Percentiles rank a stretch among this genome's conserved stretches.
These are phyloP conservation scores for Peronosclerospora sorghi DNA, from an alignment of 352 stramenopile genomes.

Conservation along the genomic window DNA sequence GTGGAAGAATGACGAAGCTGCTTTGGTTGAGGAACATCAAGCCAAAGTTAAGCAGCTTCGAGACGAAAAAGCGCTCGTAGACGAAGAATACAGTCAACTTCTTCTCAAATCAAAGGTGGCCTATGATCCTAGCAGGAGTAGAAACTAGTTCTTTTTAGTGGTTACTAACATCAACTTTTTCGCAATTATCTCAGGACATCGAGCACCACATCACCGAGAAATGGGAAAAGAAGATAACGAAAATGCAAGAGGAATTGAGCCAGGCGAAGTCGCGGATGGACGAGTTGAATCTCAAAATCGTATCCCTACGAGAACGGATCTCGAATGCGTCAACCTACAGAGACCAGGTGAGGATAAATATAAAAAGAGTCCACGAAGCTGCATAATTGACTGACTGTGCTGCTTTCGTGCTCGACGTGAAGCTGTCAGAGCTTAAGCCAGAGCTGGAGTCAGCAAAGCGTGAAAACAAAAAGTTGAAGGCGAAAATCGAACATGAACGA, in stretches of 20 bases:
- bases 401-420: neutral
- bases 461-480: constrained; percentile 39
- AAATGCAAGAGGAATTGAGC: constrained; percentile 50
- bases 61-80: constrained; percentile 42
- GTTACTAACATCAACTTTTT: too few relatives aligned
- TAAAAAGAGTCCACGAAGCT: neutral
- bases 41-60: constrained; percentile 47
- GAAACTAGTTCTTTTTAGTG: too few relatives aligned
- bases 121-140: neutral
- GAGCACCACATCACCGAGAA: constrained; percentile 58
- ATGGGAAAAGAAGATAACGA: constrained; percentile 66
- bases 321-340: constrained; percentile 41
- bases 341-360: constrained; percentile 42
- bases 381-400: neutral
- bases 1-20: constrained; percentile 51
- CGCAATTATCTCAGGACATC: constrained; percentile 26
- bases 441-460: constrained; percentile 32
- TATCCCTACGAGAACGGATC: constrained; percentile 58
- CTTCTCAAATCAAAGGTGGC: constrained; percentile 46
- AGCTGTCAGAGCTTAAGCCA: constrained; percentile 55
- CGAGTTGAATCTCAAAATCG: constrained; percentile 70
- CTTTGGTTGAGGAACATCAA: constrained; percentile 39
- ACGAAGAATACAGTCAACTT: constrained; percentile 45
- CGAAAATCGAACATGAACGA: constrained; percentile 31
- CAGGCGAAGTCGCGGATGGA: constrained; percentile 66